Base-by-base conservation (phyloP, 2,329 filamentous ascomycete genomes). In the Stagonosporopsis tanaceti region DNA sequence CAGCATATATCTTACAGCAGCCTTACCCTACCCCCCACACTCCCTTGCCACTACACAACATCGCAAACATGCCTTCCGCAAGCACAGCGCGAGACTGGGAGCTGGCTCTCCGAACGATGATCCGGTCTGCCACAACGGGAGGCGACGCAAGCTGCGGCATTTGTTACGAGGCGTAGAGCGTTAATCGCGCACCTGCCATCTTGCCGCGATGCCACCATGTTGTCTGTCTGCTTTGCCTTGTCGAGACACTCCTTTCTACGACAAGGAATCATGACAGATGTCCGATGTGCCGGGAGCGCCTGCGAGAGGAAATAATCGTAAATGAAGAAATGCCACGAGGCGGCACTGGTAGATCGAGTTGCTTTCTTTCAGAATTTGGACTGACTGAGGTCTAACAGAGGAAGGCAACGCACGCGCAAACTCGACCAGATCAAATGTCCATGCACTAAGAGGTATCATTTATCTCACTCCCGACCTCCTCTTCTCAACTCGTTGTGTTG, bases 131-230 rank as follows among this genome's bases (percentile, higher is more conserved):
- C 14, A 14, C 42, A 17, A 11, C 38, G 5, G 30, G 25, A 24
- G 24, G 9, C 39, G 47, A 50, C 4, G 14, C 27, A 2, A 27
- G 45, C 27, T 56, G 53, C 14, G 35, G 46, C 4, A 46, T 56
- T 22, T 56, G 53, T 22, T 50, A 50, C 41, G 32, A 28, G 35
- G 35, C 47, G 1, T 56, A 50, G 47, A 35, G 27, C 34, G 40
- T 47, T 35, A 22, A 46, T 4, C 40, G 41, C 4, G 35, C 53
- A n/a, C 53, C 53, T 27, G 47, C 53, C 1, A 22, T 50, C 3
- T 14, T 56, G 2, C 40, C 47, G 7, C 27, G 15, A 8, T 56
- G 53, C 17, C 41, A 46, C 8, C 53, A 56, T 15, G 35, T 47
- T 11, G 22, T 56, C 4, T 56, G 53, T 15, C 35, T 50, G 6